Percentiles rank a stretch among this genome's conserved stretches.
phyloP scores from a whole-genome alignment of 345 rosid genomes.

The Raphanus sativus region DNA sequence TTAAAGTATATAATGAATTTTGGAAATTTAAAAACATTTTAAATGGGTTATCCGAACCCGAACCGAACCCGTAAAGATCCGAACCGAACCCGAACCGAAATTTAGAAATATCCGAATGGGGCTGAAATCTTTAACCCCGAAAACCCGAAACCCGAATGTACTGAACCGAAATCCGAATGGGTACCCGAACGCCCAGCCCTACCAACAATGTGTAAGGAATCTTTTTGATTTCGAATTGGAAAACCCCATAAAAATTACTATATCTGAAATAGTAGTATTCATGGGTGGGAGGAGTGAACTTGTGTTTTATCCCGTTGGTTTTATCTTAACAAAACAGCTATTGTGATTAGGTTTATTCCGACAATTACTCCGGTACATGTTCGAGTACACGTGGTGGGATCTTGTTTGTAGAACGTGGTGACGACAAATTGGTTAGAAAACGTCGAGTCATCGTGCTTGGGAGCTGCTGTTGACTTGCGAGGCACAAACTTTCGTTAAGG shows the following conservation, averaged over 20 bases:
- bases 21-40: no score
- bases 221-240: neutral
- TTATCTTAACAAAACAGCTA: constrained; percentile 13
- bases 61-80: no score
- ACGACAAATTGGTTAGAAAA: constrained; percentile 22
- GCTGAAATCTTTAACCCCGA: no score
- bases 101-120: no score
- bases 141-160: no score
- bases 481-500: neutral
- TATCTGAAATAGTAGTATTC: neutral
- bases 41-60: no score
- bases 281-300: constrained; percentile 10
- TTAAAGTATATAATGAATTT: no score
- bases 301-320: no score
- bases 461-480: constrained; percentile 32
- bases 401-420: constrained; percentile 23
- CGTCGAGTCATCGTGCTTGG: constrained; percentile 33
- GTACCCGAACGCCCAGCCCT: no score
- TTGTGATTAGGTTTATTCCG: constrained; percentile 18
- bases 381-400: neutral
- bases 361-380: neutral
- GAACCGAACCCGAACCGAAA: no score
- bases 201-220: neutral
- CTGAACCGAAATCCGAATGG: no score
- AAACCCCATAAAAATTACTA: neutral